A percentile compares a stretch with the other conserved stretches of the same genome.
Conservation (phyloP, 306 rosid species). For the Sesbania bispinosa region DNA sequence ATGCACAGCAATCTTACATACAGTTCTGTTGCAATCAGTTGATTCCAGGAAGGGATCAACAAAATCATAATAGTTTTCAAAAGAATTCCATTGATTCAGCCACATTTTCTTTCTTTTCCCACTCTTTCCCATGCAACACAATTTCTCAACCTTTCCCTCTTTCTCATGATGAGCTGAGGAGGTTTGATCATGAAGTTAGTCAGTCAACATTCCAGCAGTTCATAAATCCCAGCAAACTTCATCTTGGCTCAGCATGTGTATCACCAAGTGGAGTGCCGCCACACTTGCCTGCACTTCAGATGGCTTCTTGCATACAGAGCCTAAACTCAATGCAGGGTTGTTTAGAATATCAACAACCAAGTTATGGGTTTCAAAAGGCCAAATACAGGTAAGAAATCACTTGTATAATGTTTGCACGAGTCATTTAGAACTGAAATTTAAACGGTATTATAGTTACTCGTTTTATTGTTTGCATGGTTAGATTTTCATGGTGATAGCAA, state of each 20-base stretch:
- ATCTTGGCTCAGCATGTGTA: neutral
- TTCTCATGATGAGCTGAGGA: conserved; percentile 17
- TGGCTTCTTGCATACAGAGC: conserved; percentile 20
- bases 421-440: conserved; percentile 1
- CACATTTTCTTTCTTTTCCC: conserved; percentile 8
- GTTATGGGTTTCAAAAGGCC: neutral
- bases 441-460: neutral
- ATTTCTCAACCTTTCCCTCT: conserved; percentile 15
- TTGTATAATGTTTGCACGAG: neutral
- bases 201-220: conserved; percentile 23
- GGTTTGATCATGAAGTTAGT: conserved; percentile 16
- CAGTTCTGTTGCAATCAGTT: conserved; percentile 18
- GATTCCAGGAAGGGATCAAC: conserved; percentile 21
- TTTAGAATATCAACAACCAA: conserved; percentile 21
- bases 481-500: conserved; percentile 24
- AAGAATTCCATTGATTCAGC: conserved; percentile 12
- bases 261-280: conserved; percentile 12
- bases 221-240: conserved; percentile 2
- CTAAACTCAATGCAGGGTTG: conserved; percentile 26
- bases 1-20: conserved; percentile 7
- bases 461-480: conserved; percentile 6
- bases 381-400: conserved; percentile 28
- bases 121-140: conserved; percentile 5
- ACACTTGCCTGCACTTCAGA: conserved; percentile 17
- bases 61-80: conserved; percentile 2